These are phyloP conservation scores for Chalciporus pseudorubinellus DNA, from an alignment of 768 basidiomycete genomes.

Conservation along the genomic window DNA sequence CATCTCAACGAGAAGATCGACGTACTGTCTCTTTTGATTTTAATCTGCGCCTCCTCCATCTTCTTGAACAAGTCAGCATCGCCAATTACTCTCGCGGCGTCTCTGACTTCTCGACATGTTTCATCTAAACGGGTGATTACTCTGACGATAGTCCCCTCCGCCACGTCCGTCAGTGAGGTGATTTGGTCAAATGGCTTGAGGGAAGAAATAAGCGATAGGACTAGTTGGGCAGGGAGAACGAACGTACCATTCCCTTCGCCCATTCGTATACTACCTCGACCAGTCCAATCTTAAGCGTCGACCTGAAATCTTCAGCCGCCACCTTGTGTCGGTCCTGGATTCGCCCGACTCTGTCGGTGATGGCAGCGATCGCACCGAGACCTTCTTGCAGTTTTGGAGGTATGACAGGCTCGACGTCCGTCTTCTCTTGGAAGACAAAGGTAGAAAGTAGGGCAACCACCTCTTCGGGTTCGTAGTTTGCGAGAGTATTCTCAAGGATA, in stretches of 20 bases:
- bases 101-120: constrained; percentile 93
- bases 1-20: constrained; percentile 17
- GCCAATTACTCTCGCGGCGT: constrained; percentile 96
- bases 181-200: constrained; percentile 93
- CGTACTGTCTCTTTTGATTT: constrained; percentile 96
- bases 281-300: constrained; percentile 83
- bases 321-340: constrained; percentile 84
- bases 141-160: constrained; percentile 95
- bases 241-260: constrained; percentile 94
- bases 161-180: constrained; percentile 86
- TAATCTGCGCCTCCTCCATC: constrained; percentile 93
- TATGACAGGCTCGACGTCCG: constrained; percentile 81
- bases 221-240: background rate
- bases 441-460: constrained; percentile 94
- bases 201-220: background rate
- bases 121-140: constrained; percentile 96
- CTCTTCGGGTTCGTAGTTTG: constrained; percentile 89
- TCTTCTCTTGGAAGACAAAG: constrained; percentile 99
- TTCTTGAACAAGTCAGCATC: constrained; percentile 95
- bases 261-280: constrained; percentile 98
- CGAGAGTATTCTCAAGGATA: constrained; percentile 92
- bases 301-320: constrained; percentile 71
- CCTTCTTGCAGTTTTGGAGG: constrained; percentile 80
- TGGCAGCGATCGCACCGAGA: constrained; percentile 69
- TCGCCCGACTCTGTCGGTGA: constrained; percentile 73